Evolutionary conservation across 257 asterid genomes (phyloP).

Genomic region (Verbena officinalis): DNA sequence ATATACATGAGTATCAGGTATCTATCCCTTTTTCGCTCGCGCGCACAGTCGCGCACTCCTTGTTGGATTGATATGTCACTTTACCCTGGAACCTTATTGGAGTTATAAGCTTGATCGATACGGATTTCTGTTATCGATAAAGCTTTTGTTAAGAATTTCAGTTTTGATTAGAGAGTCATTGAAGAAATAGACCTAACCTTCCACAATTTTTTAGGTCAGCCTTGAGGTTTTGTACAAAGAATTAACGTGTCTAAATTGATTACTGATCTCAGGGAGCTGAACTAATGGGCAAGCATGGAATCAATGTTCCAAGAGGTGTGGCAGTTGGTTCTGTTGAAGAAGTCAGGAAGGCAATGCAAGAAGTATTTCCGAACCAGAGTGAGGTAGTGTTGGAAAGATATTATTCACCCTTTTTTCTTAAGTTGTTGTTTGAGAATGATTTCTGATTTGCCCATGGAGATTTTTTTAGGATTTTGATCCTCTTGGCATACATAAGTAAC

Average conservation of each 20-base stretch:
- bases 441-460: neutral
- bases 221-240: neutral
- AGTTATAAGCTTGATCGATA: conserved; percentile 30
- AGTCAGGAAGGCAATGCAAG: conserved; percentile 62
- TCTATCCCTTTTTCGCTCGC: neutral
- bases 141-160: neutral
- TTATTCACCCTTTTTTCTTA: neutral
- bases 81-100: neutral
- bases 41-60: neutral
- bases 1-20: conserved; percentile 97
- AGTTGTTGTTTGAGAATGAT: conserved; percentile 3
- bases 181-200: neutral
- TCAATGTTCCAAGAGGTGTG: conserved; percentile 87
- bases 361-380: conserved; percentile 58
- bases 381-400: conserved; percentile 49
- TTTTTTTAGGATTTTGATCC: neutral
- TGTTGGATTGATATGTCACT: conserved; percentile 8
- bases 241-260: conserved; percentile 8
- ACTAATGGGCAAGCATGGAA: conserved; percentile 86
- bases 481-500: conserved; percentile 4
- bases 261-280: conserved; percentile 70
- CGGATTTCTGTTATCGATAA: neutral
- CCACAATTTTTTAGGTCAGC: conserved; percentile 11
- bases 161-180: neutral
- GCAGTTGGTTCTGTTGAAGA: conserved; percentile 71